phyloP scores from a whole-genome alignment of 176 grass and related monocot species.

The Lolium rigidum region DNA sequence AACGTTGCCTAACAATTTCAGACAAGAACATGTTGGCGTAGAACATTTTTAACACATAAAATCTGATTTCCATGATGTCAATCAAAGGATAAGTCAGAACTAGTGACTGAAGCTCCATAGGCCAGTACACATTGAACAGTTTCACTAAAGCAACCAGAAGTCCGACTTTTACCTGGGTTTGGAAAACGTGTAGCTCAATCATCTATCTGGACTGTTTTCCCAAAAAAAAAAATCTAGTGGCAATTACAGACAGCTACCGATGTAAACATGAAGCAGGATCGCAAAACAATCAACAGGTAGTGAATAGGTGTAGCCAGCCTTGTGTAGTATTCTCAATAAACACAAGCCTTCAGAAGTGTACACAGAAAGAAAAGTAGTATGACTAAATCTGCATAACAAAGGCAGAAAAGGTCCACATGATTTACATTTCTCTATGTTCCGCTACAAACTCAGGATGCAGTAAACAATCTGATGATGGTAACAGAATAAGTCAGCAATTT shows the following conservation, averaged over 20 bases:
- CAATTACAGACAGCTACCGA: not conserved
- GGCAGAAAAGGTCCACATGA: not conserved
- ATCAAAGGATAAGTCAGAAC: not conserved
- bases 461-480: constrained; percentile 12
- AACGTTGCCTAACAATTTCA: constrained; percentile 10
- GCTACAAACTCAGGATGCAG: constrained; percentile 3
- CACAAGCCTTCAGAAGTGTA: not conserved
- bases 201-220: not conserved
- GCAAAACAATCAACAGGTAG: constrained; percentile 1
- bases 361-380: not conserved
- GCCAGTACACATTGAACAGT: constrained; percentile 3
- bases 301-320: not conserved
- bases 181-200: constrained; percentile 15
- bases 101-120: not conserved
- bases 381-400: not conserved
- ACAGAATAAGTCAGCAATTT: not conserved
- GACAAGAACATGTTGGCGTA: not conserved
- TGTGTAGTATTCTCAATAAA: not conserved
- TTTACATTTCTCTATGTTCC: not conserved
- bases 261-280: not conserved
- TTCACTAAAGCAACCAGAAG: constrained; percentile 25
- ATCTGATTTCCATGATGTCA: not conserved
- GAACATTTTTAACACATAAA: not conserved
- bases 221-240: not conserved
- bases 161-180: not conserved